phyloP scores from a whole-genome alignment of 2,329 filamentous ascomycete genomes.

The Xylaria sp. region DNA sequence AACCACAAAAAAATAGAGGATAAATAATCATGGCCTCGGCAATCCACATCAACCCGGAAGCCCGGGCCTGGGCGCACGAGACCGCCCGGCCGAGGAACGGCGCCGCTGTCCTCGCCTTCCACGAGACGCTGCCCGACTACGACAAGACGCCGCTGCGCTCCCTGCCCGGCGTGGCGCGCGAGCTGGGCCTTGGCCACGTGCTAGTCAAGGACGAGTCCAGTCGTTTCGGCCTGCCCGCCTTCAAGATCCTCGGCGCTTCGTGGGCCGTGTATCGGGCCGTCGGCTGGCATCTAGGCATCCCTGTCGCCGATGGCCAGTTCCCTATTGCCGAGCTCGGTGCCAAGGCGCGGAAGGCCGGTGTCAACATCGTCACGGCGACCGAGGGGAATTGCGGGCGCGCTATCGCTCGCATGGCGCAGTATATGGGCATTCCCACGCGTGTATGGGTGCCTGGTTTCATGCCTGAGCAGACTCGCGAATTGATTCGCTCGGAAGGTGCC shows the following conservation, averaged over 20 bases:
- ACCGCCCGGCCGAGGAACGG: conserved; percentile 15
- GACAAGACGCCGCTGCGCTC: conserved; percentile 24
- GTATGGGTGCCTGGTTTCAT: conserved; percentile 62
- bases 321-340: conserved; percentile 24
- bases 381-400: conserved; percentile 76
- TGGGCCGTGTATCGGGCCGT: conserved; percentile 63
- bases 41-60: conserved; percentile 24
- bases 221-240: conserved; percentile 64
- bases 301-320: conserved; percentile 33
- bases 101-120: conserved; percentile 23
- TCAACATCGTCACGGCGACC: conserved; percentile 53
- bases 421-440: conserved; percentile 46
- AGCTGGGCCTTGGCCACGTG: conserved; percentile 53
- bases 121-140: conserved; percentile 27
- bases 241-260: conserved; percentile 76
- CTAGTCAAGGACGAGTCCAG: conserved; percentile 66
- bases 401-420: conserved; percentile 60
- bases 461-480: conserved; percentile 44
- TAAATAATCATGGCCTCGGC: conserved; percentile 19
- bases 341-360: conserved; percentile 17
- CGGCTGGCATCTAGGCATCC: conserved; percentile 37
- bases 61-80: conserved; percentile 21
- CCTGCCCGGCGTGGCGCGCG: conserved; percentile 37
- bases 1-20: not conserved
- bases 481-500: conserved; percentile 60